Evolutionary conservation across 2,329 filamentous ascomycete genomes (phyloP).

Genomic region (Fusarium graminum): DNA sequence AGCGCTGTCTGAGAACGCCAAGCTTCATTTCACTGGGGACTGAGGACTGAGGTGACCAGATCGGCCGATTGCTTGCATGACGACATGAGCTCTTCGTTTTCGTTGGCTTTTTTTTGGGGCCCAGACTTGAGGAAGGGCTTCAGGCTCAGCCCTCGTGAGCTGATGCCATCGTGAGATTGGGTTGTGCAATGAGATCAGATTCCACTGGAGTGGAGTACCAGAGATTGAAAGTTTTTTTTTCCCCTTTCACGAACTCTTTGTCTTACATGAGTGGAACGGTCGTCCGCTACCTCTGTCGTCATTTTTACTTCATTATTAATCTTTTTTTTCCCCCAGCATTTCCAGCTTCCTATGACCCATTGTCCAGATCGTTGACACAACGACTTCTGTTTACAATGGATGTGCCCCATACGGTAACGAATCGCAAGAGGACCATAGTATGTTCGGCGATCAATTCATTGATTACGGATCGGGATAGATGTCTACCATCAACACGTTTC

Average conservation of each 20-base stretch:
- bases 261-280: conserved; percentile 15
- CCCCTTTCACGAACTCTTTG: neutral
- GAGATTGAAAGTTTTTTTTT: conserved; percentile 5
- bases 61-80: conserved; percentile 46
- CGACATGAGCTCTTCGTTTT: conserved; percentile 33
- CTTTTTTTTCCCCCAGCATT: conserved; percentile 1
- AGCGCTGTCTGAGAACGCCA: conserved; percentile 37
- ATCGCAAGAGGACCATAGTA: neutral
- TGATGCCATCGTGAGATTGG: conserved; percentile 50
- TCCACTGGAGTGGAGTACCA: conserved; percentile 37
- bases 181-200: conserved; percentile 41
- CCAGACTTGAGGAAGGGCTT: conserved; percentile 23
- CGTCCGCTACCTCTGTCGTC: conserved; percentile 17
- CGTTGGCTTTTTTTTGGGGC: conserved; percentile 6
- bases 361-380: conserved; percentile 17
- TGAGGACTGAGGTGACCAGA: conserved; percentile 34
- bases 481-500: conserved; percentile 38
- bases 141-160: conserved; percentile 30
- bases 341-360: conserved; percentile 10
- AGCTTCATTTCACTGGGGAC: conserved; percentile 42
- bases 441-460: neutral
- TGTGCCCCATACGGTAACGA: neutral
- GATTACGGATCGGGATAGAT: neutral
- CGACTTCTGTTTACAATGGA: conserved; percentile 1
- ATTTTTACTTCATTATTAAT: conserved; percentile 1